Percentiles rank a stretch among this genome's conserved stretches.
phyloP scores from a whole-genome alignment of 1,284 basidiomycete species.

The Thecaphora thlaspeos region DNA sequence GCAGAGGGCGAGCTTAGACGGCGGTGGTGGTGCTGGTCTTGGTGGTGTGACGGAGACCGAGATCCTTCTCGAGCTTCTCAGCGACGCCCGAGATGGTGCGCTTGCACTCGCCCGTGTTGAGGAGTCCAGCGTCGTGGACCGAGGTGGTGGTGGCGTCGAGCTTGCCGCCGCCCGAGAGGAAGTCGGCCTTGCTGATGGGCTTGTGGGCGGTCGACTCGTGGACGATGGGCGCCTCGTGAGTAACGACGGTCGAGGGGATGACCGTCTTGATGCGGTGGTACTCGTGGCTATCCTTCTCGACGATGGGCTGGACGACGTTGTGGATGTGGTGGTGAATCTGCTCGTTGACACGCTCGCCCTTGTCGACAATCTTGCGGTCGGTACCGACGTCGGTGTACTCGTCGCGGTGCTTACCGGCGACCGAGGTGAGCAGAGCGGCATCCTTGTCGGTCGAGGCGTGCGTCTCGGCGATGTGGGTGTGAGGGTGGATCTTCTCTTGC shows the following conservation, averaged over 20 bases:
- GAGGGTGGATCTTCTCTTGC: conserved; percentile 45
- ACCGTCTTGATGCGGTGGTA: conserved; percentile 55
- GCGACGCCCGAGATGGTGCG: conserved; percentile 47
- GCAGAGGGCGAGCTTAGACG: neutral
- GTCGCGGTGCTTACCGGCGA: conserved; percentile 51
- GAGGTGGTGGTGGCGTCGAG: conserved; percentile 30
- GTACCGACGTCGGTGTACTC: conserved; percentile 33
- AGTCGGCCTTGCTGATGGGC: conserved; percentile 51
- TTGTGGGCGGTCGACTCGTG: conserved; percentile 53
- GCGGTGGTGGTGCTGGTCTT: neutral
- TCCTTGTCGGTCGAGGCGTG: conserved; percentile 57
- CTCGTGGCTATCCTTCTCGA: conserved; percentile 57
- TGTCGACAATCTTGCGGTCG: conserved; percentile 54
- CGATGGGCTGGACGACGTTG: conserved; percentile 58
- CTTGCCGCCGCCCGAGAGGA: conserved; percentile 47
- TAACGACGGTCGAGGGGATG: conserved; percentile 48
- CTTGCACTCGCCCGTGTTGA: conserved; percentile 49
- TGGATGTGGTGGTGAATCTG: conserved; percentile 56
- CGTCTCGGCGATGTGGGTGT: conserved; percentile 49
- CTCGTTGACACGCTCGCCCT: conserved; percentile 55
- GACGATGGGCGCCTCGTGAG: conserved; percentile 56
- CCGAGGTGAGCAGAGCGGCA: conserved; percentile 47
- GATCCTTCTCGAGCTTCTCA: conserved; percentile 39
- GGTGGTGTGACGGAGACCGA: conserved; percentile 12
- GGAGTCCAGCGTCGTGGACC: conserved; percentile 41